Conservation (phyloP, 805 yeast species). For the Yueomyces sinensis region DNA sequence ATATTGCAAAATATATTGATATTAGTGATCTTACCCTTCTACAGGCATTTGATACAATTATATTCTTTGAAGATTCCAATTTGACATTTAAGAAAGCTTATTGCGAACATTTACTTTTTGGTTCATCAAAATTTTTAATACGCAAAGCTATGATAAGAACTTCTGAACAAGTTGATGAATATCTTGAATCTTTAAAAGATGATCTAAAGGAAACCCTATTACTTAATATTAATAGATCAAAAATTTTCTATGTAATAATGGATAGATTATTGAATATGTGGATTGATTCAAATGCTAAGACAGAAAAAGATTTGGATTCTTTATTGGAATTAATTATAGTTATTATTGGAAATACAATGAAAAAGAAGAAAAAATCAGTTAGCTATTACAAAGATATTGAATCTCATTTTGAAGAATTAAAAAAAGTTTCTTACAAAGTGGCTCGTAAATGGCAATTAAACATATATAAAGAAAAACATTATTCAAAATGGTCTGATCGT, state of each 20-base stretch:
- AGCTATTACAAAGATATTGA: too few relatives aligned
- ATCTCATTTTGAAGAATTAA: too few relatives aligned
- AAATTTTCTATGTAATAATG: slow-evolving; percentile 44
- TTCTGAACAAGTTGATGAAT: slow-evolving; percentile 16
- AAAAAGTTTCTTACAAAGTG: slow-evolving; percentile 24
- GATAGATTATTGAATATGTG: slow-evolving; percentile 46
- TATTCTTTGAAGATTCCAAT: slow-evolving; percentile 43
- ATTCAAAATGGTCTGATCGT: slow-evolving; percentile 31
- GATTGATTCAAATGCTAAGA: slow-evolving; percentile 40
- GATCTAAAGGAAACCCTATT: slow-evolving; percentile 11
- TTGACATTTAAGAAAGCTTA: slow-evolving; percentile 47
- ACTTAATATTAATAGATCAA: slow-evolving; percentile 29
- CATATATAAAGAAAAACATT: slow-evolving; percentile 26
- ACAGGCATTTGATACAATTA: slow-evolving; percentile 39
- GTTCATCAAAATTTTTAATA: slow-evolving; percentile 39
- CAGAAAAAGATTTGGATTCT: slow-evolving; percentile 38
- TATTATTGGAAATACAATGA: slow-evolving; percentile 4
- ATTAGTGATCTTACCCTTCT: slow-evolving; percentile 25
- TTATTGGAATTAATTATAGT: slow-evolving; percentile 35
- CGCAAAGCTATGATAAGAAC: slow-evolving; percentile 25
- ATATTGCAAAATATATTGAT: slow-evolving; percentile 4
- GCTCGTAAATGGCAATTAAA: slow-evolving; percentile 43
- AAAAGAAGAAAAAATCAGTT: too few relatives aligned
- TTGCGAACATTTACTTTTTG: slow-evolving; percentile 54
- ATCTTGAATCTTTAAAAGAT: background rate